Base-by-base conservation (phyloP, 2,329 filamentous ascomycete species). In the Periglandula ipomoeae region DNA sequence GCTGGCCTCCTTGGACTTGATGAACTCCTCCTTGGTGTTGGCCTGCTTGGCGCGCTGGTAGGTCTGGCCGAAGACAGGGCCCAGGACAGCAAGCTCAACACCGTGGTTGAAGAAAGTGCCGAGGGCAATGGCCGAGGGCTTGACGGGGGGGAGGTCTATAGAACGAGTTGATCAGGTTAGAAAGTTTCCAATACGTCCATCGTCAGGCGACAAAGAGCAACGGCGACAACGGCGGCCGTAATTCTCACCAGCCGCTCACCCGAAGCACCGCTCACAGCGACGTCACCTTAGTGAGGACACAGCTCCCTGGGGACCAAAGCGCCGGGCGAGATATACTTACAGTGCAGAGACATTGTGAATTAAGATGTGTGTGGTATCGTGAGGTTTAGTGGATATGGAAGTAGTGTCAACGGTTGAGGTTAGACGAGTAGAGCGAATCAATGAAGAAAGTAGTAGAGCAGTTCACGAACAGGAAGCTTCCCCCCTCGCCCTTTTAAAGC, bases 61-160 rank as follows among this genome's bases (percentile, higher is more conserved):
- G 64, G 89, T 91, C 64, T 94, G 85, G 65, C 93, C 91, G 68
- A 97, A 95, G 70, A 97, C 73, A 55, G 91, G 91, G 52, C 82
- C 79, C 54, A 97, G 81, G 60, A 97, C 82, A 55, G 87, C 90
- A 56, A 93, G 83, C 64, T 93, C 93, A 62, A 89, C 78, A 61
- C 84, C 84, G 74, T 98, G 91, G 79, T 87, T 96, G 83, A 96
- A 98, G 70, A 89, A 74, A 55, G 90, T 93, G 72, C 93, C 93
- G 64, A 97, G 82, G 64, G 91, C 93, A 65, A 98, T 95, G 63
- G 93, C 91, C 65, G 90, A 96, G 60, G 93, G 93, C 85, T 96
- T 97, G 65, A 98, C 93, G 59, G 90, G 67, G 56, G 78, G 78
- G 30, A 82, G 73, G 64, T 81, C 76, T 80, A 51, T 30, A 17